phyloP scores from a whole-genome alignment of 768 basidiomycete genomes.

The Hypholoma fasciculare region DNA sequence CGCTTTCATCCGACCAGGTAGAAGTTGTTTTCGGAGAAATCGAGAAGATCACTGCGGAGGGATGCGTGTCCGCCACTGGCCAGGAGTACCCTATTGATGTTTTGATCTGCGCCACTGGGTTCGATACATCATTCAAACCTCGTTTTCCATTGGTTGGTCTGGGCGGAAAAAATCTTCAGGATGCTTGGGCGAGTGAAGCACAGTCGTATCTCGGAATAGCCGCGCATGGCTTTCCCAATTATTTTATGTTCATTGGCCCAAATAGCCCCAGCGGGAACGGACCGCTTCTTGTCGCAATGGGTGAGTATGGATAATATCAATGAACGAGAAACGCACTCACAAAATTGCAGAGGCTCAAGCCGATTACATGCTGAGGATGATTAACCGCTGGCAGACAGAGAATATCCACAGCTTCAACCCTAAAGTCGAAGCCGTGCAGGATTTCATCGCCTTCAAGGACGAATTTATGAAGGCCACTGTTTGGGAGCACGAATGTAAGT shows the following conservation, averaged over 20 bases:
- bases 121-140: conserved; percentile 31
- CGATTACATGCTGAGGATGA: conserved; percentile 30
- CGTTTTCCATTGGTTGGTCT: conserved; percentile 28
- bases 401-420: conserved; percentile 30
- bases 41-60: conserved; percentile 24
- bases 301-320: conserved; percentile 10
- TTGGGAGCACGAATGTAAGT: conserved; percentile 24
- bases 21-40: conserved; percentile 28
- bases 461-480: conserved; percentile 29
- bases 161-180: conserved; percentile 22
- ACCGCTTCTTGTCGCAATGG: conserved; percentile 24
- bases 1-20: conserved; percentile 27
- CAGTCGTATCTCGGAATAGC: conserved; percentile 27
- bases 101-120: conserved; percentile 35
- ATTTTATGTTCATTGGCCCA: conserved; percentile 27
- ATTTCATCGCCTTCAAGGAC: conserved; percentile 28
- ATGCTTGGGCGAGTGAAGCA: conserved; percentile 29
- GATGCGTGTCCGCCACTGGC: conserved; percentile 21
- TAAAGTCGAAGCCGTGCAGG: conserved; percentile 29
- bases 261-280: conserved; percentile 32
- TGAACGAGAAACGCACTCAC: not conserved
- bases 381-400: conserved; percentile 30
- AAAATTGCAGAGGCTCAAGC: conserved; percentile 23
- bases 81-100: conserved; percentile 28
- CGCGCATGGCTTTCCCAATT: conserved; percentile 29